Evolutionary conservation across 164 flowering plant species (phyloP), one percentile per base, ranked within the genome.

Genomic region (Brasenia schreberi): DNA sequence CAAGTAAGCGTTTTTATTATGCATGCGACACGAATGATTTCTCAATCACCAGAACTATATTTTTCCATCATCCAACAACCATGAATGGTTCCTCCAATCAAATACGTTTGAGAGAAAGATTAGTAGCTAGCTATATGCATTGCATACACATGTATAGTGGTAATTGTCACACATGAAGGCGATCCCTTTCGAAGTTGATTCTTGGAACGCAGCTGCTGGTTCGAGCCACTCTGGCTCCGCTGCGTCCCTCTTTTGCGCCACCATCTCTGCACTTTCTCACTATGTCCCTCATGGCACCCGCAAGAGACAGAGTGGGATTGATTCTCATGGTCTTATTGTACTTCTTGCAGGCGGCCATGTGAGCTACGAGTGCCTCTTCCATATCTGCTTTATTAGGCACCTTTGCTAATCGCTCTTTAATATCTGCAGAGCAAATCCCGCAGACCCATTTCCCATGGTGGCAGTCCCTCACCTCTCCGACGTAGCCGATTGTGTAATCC

Each of bases 381-480:
- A 81, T 69, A 52, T 74, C 70, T 4, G 43, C 52, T 17, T 60
- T 59, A 0, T 73, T 71, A 9, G 10, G 12, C 42, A 60, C 53
- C 66, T 39, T 63, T 1, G 5, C 3, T 14, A 74, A 18, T 49
- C 52, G 73, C 33, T 87, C 92, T 64, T 81, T 83, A 18, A 87
- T 85, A 45, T 80, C 89, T 65, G 85, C 92, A 0, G 81, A 78
- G 62, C 91, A 86, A 61, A 86, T 83, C 44, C 86, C 87, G 60
- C 88, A 86, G 3, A 86, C 78, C 88, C 86, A 86, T 59, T 77
- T 82, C 6, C 84, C 86, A 0, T 79, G 76, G 58, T 77, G 56
- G 5, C 59, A 75, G 4, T 67, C 71, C 66, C 74, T 69, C 5
- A 82, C 68, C 49, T 73, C 66, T 1, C 19, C 44, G 0, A 87